phyloP scores from a whole-genome alignment of 768 basidiomycete genomes.

The Mycena galericulata region DNA sequence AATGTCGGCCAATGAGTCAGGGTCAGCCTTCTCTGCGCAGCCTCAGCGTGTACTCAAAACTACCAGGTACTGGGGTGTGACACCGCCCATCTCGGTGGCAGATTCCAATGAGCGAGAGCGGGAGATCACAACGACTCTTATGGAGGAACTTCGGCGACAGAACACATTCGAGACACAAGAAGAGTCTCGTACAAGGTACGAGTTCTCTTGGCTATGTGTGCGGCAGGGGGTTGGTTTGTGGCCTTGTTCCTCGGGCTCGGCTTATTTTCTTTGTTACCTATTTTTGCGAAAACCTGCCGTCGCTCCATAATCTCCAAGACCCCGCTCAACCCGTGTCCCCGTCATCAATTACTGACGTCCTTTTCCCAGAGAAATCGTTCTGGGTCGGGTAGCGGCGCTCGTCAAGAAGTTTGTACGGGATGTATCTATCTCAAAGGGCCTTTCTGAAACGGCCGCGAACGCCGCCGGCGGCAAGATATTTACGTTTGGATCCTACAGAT shows the following conservation, averaged over 20 bases:
- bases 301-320: neutral
- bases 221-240: neutral
- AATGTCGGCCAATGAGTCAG: slow-evolving; percentile 20
- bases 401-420: slow-evolving; percentile 94
- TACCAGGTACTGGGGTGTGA: slow-evolving; percentile 81
- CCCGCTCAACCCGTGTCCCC: neutral
- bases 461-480: slow-evolving; percentile 98
- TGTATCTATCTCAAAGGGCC: slow-evolving; percentile 80
- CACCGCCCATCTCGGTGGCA: slow-evolving; percentile 82
- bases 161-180: slow-evolving; percentile 91
- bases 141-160: slow-evolving; percentile 89
- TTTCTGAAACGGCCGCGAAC: slow-evolving; percentile 88
- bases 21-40: neutral
- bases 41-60: neutral
- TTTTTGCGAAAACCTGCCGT: neutral
- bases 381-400: slow-evolving; percentile 88
- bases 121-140: slow-evolving; percentile 83
- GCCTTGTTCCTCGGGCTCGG: too few species aligned
- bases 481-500: slow-evolving; percentile 97
- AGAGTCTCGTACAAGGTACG: slow-evolving; percentile 89
- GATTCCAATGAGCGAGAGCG: slow-evolving; percentile 83
- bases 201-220: neutral
- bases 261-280: neutral
- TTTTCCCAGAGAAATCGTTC: slow-evolving; percentile 85
- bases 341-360: neutral